Evolutionary conservation across 2,329 filamentous ascomycete genomes (phyloP), one percentile per base, ranked within the genome.

Genomic region (Stemphylium vesicarium): DNA sequence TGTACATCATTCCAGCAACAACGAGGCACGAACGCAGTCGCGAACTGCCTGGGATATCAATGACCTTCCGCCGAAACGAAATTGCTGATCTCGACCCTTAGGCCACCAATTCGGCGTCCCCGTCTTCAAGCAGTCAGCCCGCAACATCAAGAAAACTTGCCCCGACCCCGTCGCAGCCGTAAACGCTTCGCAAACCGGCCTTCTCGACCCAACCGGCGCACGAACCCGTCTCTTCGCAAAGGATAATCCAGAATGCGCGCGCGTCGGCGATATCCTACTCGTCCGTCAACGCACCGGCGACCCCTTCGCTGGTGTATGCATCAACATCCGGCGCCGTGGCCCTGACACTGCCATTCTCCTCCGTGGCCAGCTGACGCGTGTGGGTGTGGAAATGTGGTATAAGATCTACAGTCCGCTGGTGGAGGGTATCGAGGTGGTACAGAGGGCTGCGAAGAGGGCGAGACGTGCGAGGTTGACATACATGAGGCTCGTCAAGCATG

Each of bases 381-480:
- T 96, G 6, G 91, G 91, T 57, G 91, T 96, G 56, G 95, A 99
- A 84, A 95, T 96, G 91, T 96, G 92, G 88, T 92, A 90, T 78
- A 99, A 99, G 82, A 83, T 98, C 55, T 98, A 95, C 81, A 91
- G 87, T 72, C 94, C 94, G 57, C 89, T 91, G 72, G 89, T 98
- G 29, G 87, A 90, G 73, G 91, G 91, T 61, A 92, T 99, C 70
- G 94, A 99, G 79, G 89, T 99, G 67, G 90, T 98, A 76, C 91
- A 96, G 85, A 83, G 94, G 68, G 84, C 86, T 61, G 84, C 85
- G 71, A 95, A 92, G 88, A 86, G 92, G 75, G 91, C 92, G 63
- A 88, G 93, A 74, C 86, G 95, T 69, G 94, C 93, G 22, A 84
- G 92, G 65, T 81, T 99, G 76, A 96, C 91, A 69, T 98, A 94